Evolutionary conservation across 2,329 filamentous ascomycete species (phyloP), one percentile per base, ranked within the genome.

Genomic region (Penicillium occitanis): DNA sequence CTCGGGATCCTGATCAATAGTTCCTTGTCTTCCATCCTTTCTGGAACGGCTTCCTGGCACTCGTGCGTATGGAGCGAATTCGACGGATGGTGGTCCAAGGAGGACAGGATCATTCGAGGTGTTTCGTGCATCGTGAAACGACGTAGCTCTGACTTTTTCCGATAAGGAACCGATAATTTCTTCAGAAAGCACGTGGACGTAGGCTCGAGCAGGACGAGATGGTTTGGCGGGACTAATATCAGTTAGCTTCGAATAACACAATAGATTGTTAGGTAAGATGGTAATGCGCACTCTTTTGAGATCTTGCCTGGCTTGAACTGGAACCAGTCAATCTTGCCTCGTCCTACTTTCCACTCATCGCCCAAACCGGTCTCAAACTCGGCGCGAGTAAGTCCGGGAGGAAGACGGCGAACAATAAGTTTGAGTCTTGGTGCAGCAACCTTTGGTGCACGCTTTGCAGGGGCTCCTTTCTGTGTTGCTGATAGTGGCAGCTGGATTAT

Each of bases 1-100:
- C 72, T 98, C 95, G 0, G 92, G 88, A 73, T 99, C 95, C 75
- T 97, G 93, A 73, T 99, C 95, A 70, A 99, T 98, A 2, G 93
- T 97, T 63, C 94, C 95, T 76, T 97, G 92, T 14, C 93, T 89
- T 63, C 88, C 88, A 81, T 99, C 95, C 63, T 88, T 87, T 40
- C 92, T 88, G 60, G 87, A 87, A 76, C 91, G 92, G 42, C 84
- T 86, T 67, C 87, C 87, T 1, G 94, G 92, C 1, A 92, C 86
- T 73, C 93, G 93, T 70, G 92, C 91, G 80, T 93, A 96, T 0
- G 90, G 87, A 19, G 93, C 88, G 73, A 91, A 91, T 73, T 97
- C 93, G 59, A 97, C 82, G 5, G 86, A 85, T 0, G 95, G 93
- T 1, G 91, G 91, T 0, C 91, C 91, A 64, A 95, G 82, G 1